These are phyloP conservation scores for Carex kokanica DNA, from an alignment of 176 grass and related monocot genomes.

Conservation along the genomic window DNA sequence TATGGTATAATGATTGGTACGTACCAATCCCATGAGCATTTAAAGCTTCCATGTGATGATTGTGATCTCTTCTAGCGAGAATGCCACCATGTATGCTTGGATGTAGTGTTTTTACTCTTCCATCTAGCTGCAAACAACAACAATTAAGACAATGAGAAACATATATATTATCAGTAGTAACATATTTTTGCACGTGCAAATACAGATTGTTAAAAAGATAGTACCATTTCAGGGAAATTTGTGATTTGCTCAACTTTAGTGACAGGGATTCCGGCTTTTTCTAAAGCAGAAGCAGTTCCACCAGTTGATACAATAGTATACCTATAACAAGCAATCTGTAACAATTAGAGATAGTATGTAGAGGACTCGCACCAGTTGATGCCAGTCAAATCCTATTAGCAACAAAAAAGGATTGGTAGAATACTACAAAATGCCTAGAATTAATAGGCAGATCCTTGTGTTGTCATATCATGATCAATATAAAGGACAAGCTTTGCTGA, in stretches of 20 bases:
- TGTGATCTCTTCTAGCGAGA: conserved; percentile 89
- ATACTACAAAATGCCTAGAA: background rate
- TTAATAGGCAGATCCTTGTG: background rate
- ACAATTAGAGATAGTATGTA: background rate
- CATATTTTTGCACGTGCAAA: background rate
- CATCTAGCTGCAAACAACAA: conserved; percentile 60
- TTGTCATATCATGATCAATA: background rate
- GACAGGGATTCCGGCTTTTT: conserved; percentile 71
- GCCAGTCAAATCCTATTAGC: background rate
- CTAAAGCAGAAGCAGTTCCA: conserved; percentile 74
- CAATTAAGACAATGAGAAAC: background rate
- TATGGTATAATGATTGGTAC: background rate
- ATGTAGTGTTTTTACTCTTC: conserved; percentile 94
- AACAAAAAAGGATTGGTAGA: background rate
- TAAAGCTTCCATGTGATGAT: conserved; percentile 70
- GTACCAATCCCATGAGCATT: conserved; percentile 72
- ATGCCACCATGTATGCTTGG: conserved; percentile 95
- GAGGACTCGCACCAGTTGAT: background rate
- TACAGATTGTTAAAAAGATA: background rate
- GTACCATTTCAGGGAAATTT: conserved; percentile 94
- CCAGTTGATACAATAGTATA: conserved; percentile 85
- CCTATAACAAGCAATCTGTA: conserved; percentile 28
- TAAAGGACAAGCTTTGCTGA: background rate
- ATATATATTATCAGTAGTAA: background rate
- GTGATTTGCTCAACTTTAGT: conserved; percentile 94